Evolutionary conservation across 305 asterid genomes (phyloP), one percentile per base, ranked within the genome.

Genomic region (Rubia balearica): DNA sequence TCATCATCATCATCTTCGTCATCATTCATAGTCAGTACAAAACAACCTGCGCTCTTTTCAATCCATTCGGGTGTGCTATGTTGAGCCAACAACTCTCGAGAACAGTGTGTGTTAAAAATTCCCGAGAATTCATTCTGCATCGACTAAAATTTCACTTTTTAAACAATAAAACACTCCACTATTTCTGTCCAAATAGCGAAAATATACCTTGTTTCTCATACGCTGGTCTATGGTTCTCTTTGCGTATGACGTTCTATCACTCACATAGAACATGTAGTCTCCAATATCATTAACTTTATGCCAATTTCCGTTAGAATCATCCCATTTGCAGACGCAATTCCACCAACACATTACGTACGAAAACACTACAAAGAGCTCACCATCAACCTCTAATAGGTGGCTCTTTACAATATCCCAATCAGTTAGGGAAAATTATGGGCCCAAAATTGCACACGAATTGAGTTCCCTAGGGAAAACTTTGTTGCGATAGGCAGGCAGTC

Each of bases 311-410:
- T 11, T 45, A 0, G 7, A 13, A 5, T 67, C 43, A n/a, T 67
- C 71, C 61, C 65, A 61, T 30, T 16, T 61, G 17, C 2, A 61
- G 30, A 61, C 42, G 1, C 19, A 27, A 33, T 13, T 4, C 1
- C 4, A 0, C 0, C 7, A 3, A 5, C 43, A 16, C 21, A 13
- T 30, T 3, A 0, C 0, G 6, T 0, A 0, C 36, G 11, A 7
- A 8, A 30, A 61, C 4, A 61, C 66, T 3, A 45, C 16, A 16
- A 61, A 3, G 1, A 61, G 16, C 3, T 33, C 66, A 13, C 66
- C 43, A 61, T 61, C 10, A 12, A 30, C 38, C 38, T 61, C 66
- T 61, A 61, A 8, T 3, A 61, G n/a, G 4, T 61, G 11, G 38
- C 19, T 61, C 3, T 60, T 36, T 4, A 2, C 16, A 24, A 7